phyloP scores from a whole-genome alignment of 2,329 filamentous ascomycete species.

The Ophiocordyceps camponoti-leonardi region DNA sequence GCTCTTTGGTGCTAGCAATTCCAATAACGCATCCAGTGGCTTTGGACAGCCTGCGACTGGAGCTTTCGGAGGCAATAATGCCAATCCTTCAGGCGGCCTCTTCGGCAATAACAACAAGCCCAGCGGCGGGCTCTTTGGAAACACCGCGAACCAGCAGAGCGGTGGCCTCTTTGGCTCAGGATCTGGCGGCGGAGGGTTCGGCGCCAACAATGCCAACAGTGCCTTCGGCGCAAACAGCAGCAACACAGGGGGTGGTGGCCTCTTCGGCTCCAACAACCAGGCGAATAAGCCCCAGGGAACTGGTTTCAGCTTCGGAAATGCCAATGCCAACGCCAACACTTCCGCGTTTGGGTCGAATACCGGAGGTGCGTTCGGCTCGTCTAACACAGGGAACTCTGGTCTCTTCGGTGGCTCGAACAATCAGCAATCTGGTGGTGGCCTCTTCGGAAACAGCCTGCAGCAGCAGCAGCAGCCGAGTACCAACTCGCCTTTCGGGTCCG shows the following conservation, averaged over 20 bases:
- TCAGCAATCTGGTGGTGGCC: constrained; percentile 20
- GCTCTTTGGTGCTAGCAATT: constrained; percentile 16
- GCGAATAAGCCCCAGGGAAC: constrained; percentile 16
- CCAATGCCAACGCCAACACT: constrained; percentile 11
- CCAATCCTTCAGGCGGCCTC: constrained; percentile 14
- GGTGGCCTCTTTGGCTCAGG: constrained; percentile 11
- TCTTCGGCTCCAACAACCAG: constrained; percentile 24
- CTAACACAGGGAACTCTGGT: constrained; percentile 11
- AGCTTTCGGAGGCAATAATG: constrained; percentile 22
- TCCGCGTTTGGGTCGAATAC: constrained; percentile 10
- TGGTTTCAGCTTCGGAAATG: constrained; percentile 25
- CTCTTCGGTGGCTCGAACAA: constrained; percentile 23
- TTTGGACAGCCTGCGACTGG: constrained; percentile 10
- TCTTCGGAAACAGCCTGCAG: constrained; percentile 25
- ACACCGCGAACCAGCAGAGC: constrained; percentile 5
- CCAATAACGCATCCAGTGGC: constrained; percentile 10
- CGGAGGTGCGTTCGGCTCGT: constrained; percentile 18
- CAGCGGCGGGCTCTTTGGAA: constrained; percentile 10
- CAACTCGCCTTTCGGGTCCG: constrained; percentile 11
- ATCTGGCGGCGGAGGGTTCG: constrained; percentile 20
- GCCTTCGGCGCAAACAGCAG: constrained; percentile 16
- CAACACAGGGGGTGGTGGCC: constrained; percentile 10
- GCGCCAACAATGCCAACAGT: constrained; percentile 11
- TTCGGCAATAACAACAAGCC: constrained; percentile 17
- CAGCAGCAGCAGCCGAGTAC: constrained; percentile 9